Base-by-base conservation (phyloP, 257 asterid species). In the Nicotiana obtusifolia region DNA sequence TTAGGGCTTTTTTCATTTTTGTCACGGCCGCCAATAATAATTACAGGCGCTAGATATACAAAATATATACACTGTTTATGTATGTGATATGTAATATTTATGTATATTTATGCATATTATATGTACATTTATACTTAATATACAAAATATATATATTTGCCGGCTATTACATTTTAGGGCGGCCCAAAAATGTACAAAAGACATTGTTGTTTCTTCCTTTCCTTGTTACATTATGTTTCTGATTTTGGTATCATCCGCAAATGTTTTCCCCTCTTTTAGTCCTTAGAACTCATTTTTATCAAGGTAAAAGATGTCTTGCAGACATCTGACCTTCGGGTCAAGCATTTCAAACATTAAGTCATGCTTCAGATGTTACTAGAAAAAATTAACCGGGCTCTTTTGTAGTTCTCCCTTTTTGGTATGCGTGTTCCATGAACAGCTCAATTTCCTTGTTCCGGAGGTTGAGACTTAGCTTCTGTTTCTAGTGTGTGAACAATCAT, bases 391-490 rank as follows among this genome's bases (percentile, higher is more conserved):
- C 20, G 26, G 10, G 31, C 0, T 56, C 1, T 75, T 15, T 52
- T 41, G 30, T 22, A 75, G 7, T 37, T 62, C 44, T 4, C 77
- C 52, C 62, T 67, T 41, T 65, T 54, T 62, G n/a, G 60, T 10
- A 35, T 41, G 31, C n/a, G 9, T 35, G 76, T 35, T 35, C 30
- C n/a, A 4, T 33, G 41, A 66, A 8, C 52, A 66, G 8, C 16
- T 66, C 52, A 26, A 3, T 17, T 19, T 68, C 31, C 77, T 37
- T 37, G 3, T 10, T 1, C 28, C 5, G 30, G 59, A 20, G 60
- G 59, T 71, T 71, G 60, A 71, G 78, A 22, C 59, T 69, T 0
- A 71, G 78, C 78, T 44, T 71, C 4, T 71, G 78, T 71, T 71
- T 41, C 35, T 0, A 4, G 7, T n/a, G 9, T 33, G 19, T 33